Evolutionary conservation across 495 filamentous ascomycete species (phyloP), one percentile per base, ranked within the genome.

Genomic region (Annulohypoxylon moriforme): DNA sequence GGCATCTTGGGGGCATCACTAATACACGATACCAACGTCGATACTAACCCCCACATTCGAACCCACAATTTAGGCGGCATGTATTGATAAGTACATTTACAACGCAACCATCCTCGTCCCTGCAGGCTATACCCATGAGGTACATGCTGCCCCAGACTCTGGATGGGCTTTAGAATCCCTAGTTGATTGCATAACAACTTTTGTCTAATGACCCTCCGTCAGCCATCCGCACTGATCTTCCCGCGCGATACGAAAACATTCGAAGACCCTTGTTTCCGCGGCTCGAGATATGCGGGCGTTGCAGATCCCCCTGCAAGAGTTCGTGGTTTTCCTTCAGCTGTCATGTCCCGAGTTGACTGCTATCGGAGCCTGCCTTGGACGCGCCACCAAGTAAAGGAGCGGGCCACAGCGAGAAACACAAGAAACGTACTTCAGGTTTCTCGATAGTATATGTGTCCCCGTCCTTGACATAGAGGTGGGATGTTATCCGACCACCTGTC

Each of bases 81-180:
- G 66, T 73, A 69, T 56, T 61, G 33, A 36, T 22, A 13, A 53
- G 61, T 65, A 67, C 65, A 60, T 47, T 58, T 66, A 62, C 66
- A 27, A 59, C 34, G 55, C 61, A 31, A 62, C 36, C 11, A 60
- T 42, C 38, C 31, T 50, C 60, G 55, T 27, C 34, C 38, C 42
- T 66, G 56, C 57, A 66, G 68, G 61, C 49, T 66, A 60, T 33
- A 44, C 40, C 33, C 31, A 53, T 65, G 38, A 56, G 55, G 55
- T 68, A 57, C 60, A 18, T 61, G 33, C 11, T 61, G 33, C 36
- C 42, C 61, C 42, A 27, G 60, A 44, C 38, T 49, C 46, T 55
- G 20, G 34, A 53, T 42, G 25, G 24, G 7, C 53, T 53, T 57
- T 72, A 68, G 36, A 9, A 42, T 56, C 16, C 40, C 40, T 44